These are phyloP conservation scores for Pseudovirgaria hyperparasitica DNA, from an alignment of 2,329 filamentous ascomycete species.

Conservation along the genomic window DNA sequence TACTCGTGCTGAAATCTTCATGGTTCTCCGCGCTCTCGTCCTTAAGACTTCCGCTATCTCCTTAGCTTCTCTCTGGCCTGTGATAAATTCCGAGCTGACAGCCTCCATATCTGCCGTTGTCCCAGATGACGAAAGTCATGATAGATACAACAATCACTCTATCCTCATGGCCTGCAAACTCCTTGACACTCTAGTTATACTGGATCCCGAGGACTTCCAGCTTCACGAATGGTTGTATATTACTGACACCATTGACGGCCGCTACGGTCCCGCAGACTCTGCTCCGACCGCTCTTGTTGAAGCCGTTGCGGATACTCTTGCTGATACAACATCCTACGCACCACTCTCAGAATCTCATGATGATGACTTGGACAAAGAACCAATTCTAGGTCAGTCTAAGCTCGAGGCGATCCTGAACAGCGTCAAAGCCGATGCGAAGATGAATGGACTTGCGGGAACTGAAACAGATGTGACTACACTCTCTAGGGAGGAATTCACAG, in stretches of 20 bases:
- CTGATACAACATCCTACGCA: constrained; percentile 6
- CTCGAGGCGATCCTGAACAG: not conserved
- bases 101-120: constrained; percentile 64
- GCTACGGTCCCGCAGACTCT: constrained; percentile 64
- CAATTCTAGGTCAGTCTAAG: too few relatives aligned
- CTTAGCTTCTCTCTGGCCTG: constrained; percentile 76
- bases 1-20: constrained; percentile 79
- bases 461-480: constrained; percentile 40
- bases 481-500: constrained; percentile 50
- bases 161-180: constrained; percentile 89
- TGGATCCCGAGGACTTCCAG: constrained; percentile 91
- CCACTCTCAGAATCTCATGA: constrained; percentile 1
- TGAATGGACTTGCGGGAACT: constrained; percentile 28
- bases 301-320: constrained; percentile 64
- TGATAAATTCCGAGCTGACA: constrained; percentile 77
- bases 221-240: constrained; percentile 98
- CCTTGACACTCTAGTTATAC: constrained; percentile 72
- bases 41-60: constrained; percentile 70
- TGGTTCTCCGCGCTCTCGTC: constrained; percentile 71
- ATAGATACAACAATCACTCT: constrained; percentile 64
- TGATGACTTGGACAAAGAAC: too few relatives aligned
- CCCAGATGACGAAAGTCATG: constrained; percentile 52
- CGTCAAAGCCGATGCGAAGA: constrained; percentile 18
- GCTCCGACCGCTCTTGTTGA: constrained; percentile 68
- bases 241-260: constrained; percentile 90